A percentile compares a stretch with the other conserved stretches of the same genome.
Evolutionary conservation across 1,284 basidiomycete genomes (phyloP).

Genomic region (Tylopilus microsporus): DNA sequence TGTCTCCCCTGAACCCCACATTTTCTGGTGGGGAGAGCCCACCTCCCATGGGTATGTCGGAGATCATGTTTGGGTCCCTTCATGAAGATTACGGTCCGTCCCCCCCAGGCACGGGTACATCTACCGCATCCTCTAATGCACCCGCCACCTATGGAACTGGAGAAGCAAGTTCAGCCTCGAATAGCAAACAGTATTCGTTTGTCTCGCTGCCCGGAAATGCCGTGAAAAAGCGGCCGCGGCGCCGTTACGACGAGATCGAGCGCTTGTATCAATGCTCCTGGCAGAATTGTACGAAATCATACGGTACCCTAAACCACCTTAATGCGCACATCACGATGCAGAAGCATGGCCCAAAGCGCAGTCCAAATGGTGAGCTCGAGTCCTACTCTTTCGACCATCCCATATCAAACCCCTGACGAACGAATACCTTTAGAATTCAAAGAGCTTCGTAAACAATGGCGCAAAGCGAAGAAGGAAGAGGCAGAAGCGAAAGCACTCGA

Average conservation of each 20-base stretch:
- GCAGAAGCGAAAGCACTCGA: constrained; percentile 32
- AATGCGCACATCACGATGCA: constrained; percentile 93
- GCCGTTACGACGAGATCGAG: constrained; percentile 88
- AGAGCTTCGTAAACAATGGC: constrained; percentile 93
- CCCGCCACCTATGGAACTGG: constrained; percentile 15
- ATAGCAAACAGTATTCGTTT: constrained; percentile 73
- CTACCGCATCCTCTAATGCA: constrained; percentile 45
- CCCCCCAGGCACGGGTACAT: constrained; percentile 53
- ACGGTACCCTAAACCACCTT: constrained; percentile 86
- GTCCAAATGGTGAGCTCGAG: constrained; percentile 64
- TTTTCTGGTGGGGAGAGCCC: constrained; percentile 38
- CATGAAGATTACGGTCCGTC: constrained; percentile 50
- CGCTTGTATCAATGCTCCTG: constrained; percentile 83
- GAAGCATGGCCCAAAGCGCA: constrained; percentile 80
- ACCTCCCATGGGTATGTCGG: constrained; percentile 34
- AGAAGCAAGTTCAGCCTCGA: constrained; percentile 30
- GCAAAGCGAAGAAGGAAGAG: constrained; percentile 83
- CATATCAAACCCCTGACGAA: constrained; percentile 8
- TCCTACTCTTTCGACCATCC: background rate
- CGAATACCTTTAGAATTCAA: constrained; percentile 76
- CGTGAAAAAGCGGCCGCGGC: constrained; percentile 76
- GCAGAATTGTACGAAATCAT: constrained; percentile 79
- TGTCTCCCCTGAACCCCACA: constrained; percentile 47
- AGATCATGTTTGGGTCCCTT: constrained; percentile 40
- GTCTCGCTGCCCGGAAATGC: constrained; percentile 73